Conservation (phyloP, 1,284 basidiomycete species). For the Peniophora sp. region DNA sequence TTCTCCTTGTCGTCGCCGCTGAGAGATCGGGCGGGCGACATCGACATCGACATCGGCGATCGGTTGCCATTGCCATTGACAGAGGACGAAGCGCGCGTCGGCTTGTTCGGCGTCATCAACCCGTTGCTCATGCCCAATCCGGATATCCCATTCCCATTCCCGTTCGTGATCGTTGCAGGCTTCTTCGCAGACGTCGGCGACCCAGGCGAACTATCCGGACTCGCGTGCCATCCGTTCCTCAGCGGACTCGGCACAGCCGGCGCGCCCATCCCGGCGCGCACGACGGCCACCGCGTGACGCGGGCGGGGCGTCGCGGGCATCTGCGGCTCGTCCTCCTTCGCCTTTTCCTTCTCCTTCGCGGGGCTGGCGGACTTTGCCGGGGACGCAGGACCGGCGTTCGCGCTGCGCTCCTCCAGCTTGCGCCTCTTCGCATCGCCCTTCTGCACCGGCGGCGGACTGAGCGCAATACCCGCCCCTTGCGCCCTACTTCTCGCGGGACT, state of each 20-base stretch:
- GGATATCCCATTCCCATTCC: too few species aligned
- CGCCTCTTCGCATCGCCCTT: background rate
- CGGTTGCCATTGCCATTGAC: background rate
- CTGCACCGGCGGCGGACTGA: too few species aligned
- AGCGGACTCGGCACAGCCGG: slow-evolving; percentile 62
- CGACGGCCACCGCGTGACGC: slow-evolving; percentile 24
- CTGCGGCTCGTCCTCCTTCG: slow-evolving; percentile 19
- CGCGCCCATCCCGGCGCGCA: slow-evolving; percentile 11
- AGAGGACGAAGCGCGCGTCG: slow-evolving; percentile 18
- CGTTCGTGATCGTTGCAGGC: too few species aligned
- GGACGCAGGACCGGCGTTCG: slow-evolving; percentile 19
- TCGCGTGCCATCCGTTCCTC: slow-evolving; percentile 53
- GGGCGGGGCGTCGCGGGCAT: slow-evolving; percentile 16
- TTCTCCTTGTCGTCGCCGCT: background rate
- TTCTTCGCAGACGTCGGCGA: too few species aligned
- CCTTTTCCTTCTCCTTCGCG: slow-evolving; percentile 41
- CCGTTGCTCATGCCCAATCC: slow-evolving; percentile 14
- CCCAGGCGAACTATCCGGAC: background rate
- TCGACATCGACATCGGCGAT: slow-evolving; percentile 15
- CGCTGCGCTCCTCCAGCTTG: slow-evolving; percentile 22
- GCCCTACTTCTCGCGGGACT: too few species aligned
- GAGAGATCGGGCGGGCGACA: background rate
- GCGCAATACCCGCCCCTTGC: too few species aligned
- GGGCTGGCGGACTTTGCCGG: slow-evolving; percentile 30
- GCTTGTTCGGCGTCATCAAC: slow-evolving; percentile 24